A percentile compares a stretch with the other conserved stretches of the same genome.
These are phyloP conservation scores for Pichia scutulata DNA, from an alignment of 805 yeast genomes.

Conservation along the genomic window DNA sequence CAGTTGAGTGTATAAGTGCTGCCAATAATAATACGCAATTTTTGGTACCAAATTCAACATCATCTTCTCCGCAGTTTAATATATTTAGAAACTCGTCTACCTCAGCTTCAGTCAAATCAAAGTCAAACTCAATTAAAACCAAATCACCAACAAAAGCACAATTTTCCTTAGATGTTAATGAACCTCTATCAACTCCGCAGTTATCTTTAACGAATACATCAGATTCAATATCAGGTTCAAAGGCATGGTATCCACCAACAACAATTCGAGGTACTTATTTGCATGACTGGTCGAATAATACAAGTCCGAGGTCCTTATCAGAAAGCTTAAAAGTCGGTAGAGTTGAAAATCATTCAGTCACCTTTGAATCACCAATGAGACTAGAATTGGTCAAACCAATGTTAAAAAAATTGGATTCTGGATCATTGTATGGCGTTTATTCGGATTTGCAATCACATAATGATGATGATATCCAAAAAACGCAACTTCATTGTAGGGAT, in stretches of 20 bases:
- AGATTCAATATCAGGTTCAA: background rate
- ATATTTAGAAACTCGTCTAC: background rate
- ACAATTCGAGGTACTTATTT: constrained; percentile 27
- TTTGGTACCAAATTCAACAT: background rate
- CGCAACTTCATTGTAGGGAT: background rate
- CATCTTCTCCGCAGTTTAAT: constrained; percentile 1
- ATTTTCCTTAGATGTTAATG: background rate
- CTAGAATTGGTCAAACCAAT: background rate
- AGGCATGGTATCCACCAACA: constrained; percentile 12
- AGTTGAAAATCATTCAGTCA: background rate
- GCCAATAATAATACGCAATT: background rate
- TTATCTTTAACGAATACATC: background rate
- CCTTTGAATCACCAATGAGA: background rate
- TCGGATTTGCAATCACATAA: background rate
- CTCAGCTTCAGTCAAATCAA: background rate
- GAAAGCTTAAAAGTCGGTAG: constrained; percentile 7
- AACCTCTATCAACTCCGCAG: background rate
- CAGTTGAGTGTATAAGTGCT: background rate
- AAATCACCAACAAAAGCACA: background rate
- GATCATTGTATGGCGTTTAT: background rate
- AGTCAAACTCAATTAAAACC: background rate
- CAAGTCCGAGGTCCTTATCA: constrained; percentile 4
- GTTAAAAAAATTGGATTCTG: background rate
- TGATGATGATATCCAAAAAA: background rate
- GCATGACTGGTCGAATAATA: constrained; percentile 22